A percentile compares a stretch with the other conserved stretches of the same genome.
Conservation (phyloP, 75 land plant species). For the Selaginella moellendorffii region DNA sequence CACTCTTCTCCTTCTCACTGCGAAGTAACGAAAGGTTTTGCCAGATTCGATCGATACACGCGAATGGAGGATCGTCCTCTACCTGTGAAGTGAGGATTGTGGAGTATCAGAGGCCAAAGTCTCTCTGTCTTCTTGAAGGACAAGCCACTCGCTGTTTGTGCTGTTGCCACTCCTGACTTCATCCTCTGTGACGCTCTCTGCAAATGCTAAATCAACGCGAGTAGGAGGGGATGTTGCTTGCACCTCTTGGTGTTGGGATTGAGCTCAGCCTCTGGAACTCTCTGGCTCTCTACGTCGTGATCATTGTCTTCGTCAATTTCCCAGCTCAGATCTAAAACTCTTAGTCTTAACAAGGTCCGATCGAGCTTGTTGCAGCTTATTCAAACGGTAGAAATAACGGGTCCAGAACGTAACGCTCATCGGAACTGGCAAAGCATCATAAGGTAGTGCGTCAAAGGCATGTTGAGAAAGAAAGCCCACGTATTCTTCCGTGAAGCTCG, state of each 20-base stretch:
- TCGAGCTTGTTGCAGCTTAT: slow-evolving; percentile 63
- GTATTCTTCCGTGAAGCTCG: slow-evolving; percentile 36
- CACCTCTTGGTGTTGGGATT: neutral
- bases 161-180: slow-evolving; percentile 11
- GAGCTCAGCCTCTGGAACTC: neutral
- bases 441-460: neutral
- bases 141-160: no score
- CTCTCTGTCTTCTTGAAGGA: no score
- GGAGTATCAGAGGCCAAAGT: no score
- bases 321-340: slow-evolving; percentile 39
- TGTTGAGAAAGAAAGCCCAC: slow-evolving; percentile 1
- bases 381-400: slow-evolving; percentile 61
- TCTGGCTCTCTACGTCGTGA: neutral
- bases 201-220: no score
- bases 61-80: no score
- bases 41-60: neutral
- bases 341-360: slow-evolving; percentile 63
- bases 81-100: no score
- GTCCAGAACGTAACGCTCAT: slow-evolving; percentile 51
- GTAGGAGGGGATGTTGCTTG: neutral
- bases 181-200: no score
- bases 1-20: no score
- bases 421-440: slow-evolving; percentile 41
- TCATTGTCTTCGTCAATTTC: slow-evolving; percentile 41
- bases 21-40: no score